phyloP scores from a whole-genome alignment of 2,329 filamentous ascomycete species.

The Xylariales sp. region DNA sequence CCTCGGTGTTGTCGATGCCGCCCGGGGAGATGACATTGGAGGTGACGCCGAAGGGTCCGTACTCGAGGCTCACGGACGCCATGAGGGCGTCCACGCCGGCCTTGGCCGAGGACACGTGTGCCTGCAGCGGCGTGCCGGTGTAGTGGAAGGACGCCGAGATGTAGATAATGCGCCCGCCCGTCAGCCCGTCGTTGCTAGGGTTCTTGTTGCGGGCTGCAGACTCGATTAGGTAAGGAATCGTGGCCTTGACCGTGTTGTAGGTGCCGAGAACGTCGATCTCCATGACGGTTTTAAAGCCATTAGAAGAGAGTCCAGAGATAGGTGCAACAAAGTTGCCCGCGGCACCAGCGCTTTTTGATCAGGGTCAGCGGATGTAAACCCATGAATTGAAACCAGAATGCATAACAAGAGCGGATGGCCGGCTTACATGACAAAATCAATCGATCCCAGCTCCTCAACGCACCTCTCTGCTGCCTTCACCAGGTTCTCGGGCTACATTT shows the following conservation, averaged over 20 bases:
- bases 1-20: constrained; percentile 81
- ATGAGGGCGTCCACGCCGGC: constrained; percentile 84
- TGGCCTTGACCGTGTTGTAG: constrained; percentile 93
- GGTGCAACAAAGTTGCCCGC: constrained; percentile 94
- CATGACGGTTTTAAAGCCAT: constrained; percentile 92
- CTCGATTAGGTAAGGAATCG: constrained; percentile 72
- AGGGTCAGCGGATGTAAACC: no score
- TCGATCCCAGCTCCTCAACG: constrained; percentile 74
- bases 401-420: no score
- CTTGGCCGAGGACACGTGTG: constrained; percentile 89
- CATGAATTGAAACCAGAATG: no score
- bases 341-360: constrained; percentile 67
- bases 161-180: constrained; percentile 82
- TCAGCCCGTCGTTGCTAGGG: constrained; percentile 55
- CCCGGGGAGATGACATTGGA: constrained; percentile 89
- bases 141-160: constrained; percentile 91
- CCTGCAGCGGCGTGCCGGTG: constrained; percentile 77
- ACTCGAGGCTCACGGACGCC: constrained; percentile 77
- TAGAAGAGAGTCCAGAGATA: constrained; percentile 73
- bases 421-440: constrained; percentile 89
- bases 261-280: constrained; percentile 94
- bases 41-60: constrained; percentile 80
- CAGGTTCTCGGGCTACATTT: constrained; percentile 53
- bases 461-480: constrained; percentile 74
- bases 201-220: constrained; percentile 65